These are phyloP conservation scores for Primulina tabacum DNA, from an alignment of 257 asterid genomes.

Conservation along the genomic window DNA sequence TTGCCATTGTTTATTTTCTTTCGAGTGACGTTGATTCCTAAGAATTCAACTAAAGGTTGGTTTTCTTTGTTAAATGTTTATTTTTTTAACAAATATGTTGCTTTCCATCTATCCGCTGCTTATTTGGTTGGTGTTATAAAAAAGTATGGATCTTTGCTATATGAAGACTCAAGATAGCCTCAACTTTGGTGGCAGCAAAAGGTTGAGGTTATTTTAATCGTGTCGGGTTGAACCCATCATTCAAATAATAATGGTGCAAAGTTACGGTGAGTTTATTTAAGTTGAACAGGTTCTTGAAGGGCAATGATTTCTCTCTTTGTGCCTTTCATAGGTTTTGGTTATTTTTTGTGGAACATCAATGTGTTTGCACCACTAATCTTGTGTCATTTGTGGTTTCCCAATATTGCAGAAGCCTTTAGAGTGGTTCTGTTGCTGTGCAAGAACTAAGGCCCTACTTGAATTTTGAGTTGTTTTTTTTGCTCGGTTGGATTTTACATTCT, in stretches of 20 bases:
- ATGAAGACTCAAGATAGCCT: conserved; percentile 40
- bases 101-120: conserved; percentile 31
- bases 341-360: conserved; percentile 7
- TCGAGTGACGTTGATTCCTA: conserved; percentile 29
- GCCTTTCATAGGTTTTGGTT: conserved; percentile 23
- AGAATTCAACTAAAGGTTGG: conserved; percentile 23
- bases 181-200: conserved; percentile 44
- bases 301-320: conserved; percentile 17
- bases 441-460: conserved; percentile 26
- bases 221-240: too few species aligned
- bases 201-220: conserved; percentile 35
- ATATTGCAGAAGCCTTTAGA: conserved; percentile 42
- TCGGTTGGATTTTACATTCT: conserved; percentile 22
- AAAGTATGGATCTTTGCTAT: conserved; percentile 32
- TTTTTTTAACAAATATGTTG: conserved; percentile 16
- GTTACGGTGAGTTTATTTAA: conserved; percentile 25
- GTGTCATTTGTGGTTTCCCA: conserved; percentile 26
- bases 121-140: conserved; percentile 16
- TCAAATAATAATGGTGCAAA: conserved; percentile 8
- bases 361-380: conserved; percentile 12
- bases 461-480: conserved; percentile 20
- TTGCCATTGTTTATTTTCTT: conserved; percentile 22
- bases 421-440: conserved; percentile 35
- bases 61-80: conserved; percentile 6
- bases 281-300: conserved; percentile 24